Percentiles rank a stretch among this genome's conserved stretches.
Evolutionary conservation across 148 eudicot species (phyloP).

Genomic region (Fallopia convolvulus): DNA sequence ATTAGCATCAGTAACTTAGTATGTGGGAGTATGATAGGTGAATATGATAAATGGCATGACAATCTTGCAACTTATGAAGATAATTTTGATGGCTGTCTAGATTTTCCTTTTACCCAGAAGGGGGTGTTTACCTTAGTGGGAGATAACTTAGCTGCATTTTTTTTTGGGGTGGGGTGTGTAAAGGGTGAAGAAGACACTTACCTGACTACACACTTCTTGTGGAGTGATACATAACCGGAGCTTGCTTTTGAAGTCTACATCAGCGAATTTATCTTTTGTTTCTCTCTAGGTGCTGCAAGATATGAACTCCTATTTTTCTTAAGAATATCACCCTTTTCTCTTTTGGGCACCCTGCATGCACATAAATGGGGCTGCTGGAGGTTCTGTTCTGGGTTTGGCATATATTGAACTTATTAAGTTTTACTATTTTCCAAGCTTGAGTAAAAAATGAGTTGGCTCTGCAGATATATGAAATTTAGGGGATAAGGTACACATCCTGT

Average conservation of each 20-base stretch:
- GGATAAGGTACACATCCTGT: neutral
- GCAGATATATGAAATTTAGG: conserved; percentile 6
- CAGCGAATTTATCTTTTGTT: neutral
- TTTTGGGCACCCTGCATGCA: neutral
- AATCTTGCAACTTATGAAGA: neutral
- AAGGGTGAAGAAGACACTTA: neutral
- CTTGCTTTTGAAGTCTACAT: neutral
- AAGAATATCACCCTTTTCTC: neutral
- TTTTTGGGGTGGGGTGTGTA: no score
- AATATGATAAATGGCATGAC: neutral
- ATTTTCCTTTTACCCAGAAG: neutral
- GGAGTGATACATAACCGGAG: neutral
- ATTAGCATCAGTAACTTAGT: neutral
- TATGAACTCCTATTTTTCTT: neutral
- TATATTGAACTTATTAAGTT: neutral
- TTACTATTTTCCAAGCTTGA: neutral
- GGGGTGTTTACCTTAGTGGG: neutral
- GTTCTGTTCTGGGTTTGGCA: neutral
- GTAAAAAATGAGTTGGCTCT: neutral
- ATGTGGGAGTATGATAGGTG: neutral
- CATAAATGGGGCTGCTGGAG: conserved; percentile 3
- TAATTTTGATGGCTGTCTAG: neutral
- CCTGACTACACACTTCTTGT: neutral
- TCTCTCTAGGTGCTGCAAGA: neutral
- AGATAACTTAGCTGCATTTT: neutral